phyloP scores from a whole-genome alignment of 2,329 filamentous ascomycete genomes.

The Cryphonectria radicalis region DNA sequence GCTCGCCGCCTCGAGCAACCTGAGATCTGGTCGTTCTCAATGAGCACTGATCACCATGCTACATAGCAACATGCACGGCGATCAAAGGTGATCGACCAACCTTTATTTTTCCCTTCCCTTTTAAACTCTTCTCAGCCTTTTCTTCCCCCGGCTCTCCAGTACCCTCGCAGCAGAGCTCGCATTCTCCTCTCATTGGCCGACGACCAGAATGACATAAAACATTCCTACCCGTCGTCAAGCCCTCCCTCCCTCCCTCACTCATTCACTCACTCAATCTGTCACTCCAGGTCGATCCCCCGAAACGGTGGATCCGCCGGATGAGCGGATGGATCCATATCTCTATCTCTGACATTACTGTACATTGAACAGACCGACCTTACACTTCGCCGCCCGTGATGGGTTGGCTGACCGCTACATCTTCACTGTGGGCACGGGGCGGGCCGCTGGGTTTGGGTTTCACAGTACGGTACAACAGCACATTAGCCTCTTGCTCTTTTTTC shows the following conservation, averaged over 20 bases:
- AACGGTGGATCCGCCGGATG: conserved; percentile 4
- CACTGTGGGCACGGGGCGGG: background rate
- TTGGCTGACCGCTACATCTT: conserved; percentile 14
- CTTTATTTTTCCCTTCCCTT: background rate
- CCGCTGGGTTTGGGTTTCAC: background rate
- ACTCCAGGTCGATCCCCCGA: background rate
- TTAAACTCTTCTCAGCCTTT: background rate
- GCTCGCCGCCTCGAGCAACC: background rate
- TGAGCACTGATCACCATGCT: background rate
- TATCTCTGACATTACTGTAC: background rate
- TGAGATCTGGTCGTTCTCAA: background rate
- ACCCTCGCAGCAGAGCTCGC: background rate
- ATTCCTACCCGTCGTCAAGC: background rate
- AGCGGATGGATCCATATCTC: conserved; percentile 6
- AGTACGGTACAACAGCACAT: background rate
- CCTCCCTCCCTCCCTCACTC: no score
- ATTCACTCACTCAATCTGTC: background rate
- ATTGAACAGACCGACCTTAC: background rate
- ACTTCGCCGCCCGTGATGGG: conserved; percentile 10
- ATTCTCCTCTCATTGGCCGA: conserved; percentile 6
- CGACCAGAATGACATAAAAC: conserved; percentile 2
- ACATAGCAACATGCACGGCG: background rate
- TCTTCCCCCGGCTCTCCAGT: background rate
- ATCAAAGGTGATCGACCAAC: background rate
- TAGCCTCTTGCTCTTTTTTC: background rate